Base-by-base conservation (phyloP, 495 filamentous ascomycete genomes). In the Penicillium antarcticum region DNA sequence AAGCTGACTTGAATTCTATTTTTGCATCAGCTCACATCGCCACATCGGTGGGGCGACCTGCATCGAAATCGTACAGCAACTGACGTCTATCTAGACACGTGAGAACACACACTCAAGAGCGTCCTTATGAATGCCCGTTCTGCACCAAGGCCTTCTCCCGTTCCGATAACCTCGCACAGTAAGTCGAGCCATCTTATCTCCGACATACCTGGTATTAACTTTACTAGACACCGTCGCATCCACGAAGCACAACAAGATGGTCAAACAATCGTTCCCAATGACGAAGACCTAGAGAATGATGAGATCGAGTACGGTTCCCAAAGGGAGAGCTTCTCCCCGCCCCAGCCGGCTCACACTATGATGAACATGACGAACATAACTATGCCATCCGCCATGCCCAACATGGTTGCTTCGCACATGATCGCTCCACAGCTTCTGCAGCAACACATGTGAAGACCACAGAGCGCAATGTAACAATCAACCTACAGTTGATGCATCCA, bases 91-190 rank as follows among this genome's bases (percentile, higher is more conserved):
- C 47, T 74, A 96, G 92, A 77, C 94, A 98, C 79, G 95, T 98
- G 71, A 88, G 94, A 70, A 98, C 94, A 64, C 94, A 98, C 78
- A 98, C 94, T 17, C 94, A 98, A 81, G 94, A 98, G 77, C 87
- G 92, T 77, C 94, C 94, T 59, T 98, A 98, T 71, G 85, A 90
- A 60, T 98, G 94, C 80, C 86, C 87, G 62, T 87, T 95, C 69
- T 98, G 94, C 83, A 95, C 86, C 80, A 97, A 97, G 74, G 94
- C 92, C 40, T 98, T 98, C 72, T 97, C 94, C 40, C 83, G 94
- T 64, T 96, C 91, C 60, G 94, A 98, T 76, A 98, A 98, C 69
- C 85, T 98, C 68, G 94, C 94, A 68, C 94, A 98, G 87, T 95
- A 87, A 81, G 89, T 43, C 38, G 18, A 13, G 21, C 38, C 18